These are phyloP conservation scores for Colletotrichum sp. DNA, from an alignment of 2,329 filamentous ascomycete genomes.

Conservation along the genomic window DNA sequence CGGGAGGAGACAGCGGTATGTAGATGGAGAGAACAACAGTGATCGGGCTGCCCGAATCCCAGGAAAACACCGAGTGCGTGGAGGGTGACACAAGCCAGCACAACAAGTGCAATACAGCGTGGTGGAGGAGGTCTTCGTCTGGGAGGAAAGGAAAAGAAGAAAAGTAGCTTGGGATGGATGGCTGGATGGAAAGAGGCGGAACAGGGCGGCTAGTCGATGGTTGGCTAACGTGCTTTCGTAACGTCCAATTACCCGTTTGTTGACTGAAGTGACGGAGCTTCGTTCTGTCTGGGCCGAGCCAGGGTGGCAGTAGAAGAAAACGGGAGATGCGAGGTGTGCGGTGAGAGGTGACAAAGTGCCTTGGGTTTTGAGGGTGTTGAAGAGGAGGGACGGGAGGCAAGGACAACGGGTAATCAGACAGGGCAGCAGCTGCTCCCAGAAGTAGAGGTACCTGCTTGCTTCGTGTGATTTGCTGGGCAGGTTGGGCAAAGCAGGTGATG, in stretches of 20 bases:
- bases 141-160: background rate
- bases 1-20: background rate
- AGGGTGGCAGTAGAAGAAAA: background rate
- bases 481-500: background rate
- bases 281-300: background rate
- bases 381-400: background rate
- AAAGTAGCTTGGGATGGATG: background rate
- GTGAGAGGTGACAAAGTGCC: background rate
- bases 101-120: background rate
- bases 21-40: background rate
- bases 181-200: conserved; percentile 11
- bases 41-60: background rate
- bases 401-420: background rate
- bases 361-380: background rate
- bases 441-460: background rate
- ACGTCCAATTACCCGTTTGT: background rate
- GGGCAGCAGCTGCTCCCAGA: background rate
- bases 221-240: background rate
- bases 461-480: background rate
- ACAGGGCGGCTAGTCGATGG: background rate
- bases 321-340: background rate
- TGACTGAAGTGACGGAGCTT: background rate
- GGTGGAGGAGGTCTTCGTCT: background rate
- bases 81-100: background rate
- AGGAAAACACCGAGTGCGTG: background rate